Evolutionary conservation across 352 stramenopile genomes (phyloP).

Genomic region (Hyaloperonospora brassicae): DNA sequence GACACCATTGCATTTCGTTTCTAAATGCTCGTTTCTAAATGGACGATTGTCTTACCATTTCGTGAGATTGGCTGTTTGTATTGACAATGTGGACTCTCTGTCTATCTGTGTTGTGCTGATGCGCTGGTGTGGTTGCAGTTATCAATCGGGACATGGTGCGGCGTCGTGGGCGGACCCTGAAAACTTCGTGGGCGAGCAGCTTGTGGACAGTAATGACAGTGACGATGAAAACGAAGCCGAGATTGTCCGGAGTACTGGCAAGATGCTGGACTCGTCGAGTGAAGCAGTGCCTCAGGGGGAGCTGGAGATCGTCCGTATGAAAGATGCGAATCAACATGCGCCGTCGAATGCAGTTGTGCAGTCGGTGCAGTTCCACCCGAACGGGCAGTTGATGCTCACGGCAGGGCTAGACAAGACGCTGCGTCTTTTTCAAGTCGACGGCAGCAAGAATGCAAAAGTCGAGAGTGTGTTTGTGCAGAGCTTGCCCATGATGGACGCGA

Average conservation of each 20-base stretch:
- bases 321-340: conserved; percentile 88
- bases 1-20: not conserved
- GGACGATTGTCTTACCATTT: conserved; percentile 2
- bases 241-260: conserved; percentile 44
- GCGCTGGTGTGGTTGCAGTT: conserved; percentile 24
- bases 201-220: conserved; percentile 32
- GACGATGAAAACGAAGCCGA: conserved; percentile 56
- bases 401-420: conserved; percentile 90
- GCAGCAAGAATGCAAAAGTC: conserved; percentile 80
- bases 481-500: conserved; percentile 80
- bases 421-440: conserved; percentile 89
- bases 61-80: not conserved
- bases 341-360: conserved; percentile 81
- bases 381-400: conserved; percentile 82
- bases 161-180: conserved; percentile 68
- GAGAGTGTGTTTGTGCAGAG: conserved; percentile 88
- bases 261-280: conserved; percentile 43
- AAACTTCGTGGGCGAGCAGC: conserved; percentile 45
- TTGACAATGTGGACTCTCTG: no score
- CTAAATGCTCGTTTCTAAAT: not conserved
- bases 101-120: no score
- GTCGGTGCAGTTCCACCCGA: conserved; percentile 85
- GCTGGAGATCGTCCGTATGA: conserved; percentile 71
- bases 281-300: conserved; percentile 52
- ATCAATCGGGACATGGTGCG: conserved; percentile 44